Conservation (phyloP, 345 rosid species). For the Fremontodendron californicum region DNA sequence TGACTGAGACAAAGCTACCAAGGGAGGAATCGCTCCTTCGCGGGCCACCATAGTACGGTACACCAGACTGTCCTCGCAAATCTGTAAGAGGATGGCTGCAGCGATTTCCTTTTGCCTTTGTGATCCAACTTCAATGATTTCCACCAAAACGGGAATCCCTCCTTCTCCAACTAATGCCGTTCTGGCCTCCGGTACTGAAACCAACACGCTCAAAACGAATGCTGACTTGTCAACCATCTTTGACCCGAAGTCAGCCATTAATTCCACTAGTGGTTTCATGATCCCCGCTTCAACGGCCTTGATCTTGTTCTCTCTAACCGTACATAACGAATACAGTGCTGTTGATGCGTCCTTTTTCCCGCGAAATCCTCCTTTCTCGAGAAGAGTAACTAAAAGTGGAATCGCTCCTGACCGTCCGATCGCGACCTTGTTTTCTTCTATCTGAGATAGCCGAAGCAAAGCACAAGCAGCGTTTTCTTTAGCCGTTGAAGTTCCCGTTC, state of each 20-base stretch:
- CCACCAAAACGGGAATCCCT: constrained; percentile 84
- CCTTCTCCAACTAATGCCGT: constrained; percentile 77
- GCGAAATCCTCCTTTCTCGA: constrained; percentile 61
- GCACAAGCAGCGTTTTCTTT: constrained; percentile 96
- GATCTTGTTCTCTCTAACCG: constrained; percentile 73
- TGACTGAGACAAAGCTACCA: constrained; percentile 72
- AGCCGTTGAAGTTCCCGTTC: constrained; percentile 64
- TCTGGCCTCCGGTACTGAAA: constrained; percentile 56
- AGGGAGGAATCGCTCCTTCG: constrained; percentile 92
- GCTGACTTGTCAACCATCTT: constrained; percentile 97
- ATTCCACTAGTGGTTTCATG: constrained; percentile 79
- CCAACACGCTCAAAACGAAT: constrained; percentile 53
- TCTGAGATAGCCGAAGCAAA: constrained; percentile 73
- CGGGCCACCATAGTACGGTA: constrained; percentile 74
- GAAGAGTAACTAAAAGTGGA: constrained; percentile 57
- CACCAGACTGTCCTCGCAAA: constrained; percentile 63
- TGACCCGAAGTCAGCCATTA: constrained; percentile 91
- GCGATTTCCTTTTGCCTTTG: constrained; percentile 88
- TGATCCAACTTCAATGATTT: constrained; percentile 77
- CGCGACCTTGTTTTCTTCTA: constrained; percentile 67
- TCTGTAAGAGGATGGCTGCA: constrained; percentile 50
- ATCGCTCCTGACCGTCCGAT: constrained; percentile 96
- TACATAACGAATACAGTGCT: constrained; percentile 76
- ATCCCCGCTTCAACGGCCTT: constrained; percentile 74
- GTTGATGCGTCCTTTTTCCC: constrained; percentile 93